Evolutionary conservation across 805 yeast genomes (phyloP).

Genomic region (Saccharomycopsis lassenensis): DNA sequence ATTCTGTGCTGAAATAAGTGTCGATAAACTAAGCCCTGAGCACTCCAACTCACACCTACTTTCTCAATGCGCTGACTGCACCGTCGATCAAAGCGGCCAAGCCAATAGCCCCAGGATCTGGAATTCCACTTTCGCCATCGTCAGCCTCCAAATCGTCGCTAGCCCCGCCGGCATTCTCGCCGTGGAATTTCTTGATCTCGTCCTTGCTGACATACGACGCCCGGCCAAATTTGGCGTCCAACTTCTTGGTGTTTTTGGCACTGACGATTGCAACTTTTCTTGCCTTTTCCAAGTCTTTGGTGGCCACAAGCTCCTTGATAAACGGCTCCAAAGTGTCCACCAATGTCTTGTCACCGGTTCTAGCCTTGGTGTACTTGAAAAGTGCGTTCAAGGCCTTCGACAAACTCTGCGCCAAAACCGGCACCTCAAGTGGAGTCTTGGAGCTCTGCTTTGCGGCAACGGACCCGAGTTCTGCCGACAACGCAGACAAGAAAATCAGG

Average conservation of each 20-base stretch:
- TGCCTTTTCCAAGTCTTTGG: conserved; percentile 46
- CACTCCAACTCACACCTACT: too few relatives aligned
- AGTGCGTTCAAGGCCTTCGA: conserved; percentile 55
- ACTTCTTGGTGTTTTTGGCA: conserved; percentile 60
- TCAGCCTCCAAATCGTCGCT: conserved; percentile 25
- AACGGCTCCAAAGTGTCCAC: conserved; percentile 87
- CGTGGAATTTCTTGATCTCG: conserved; percentile 22
- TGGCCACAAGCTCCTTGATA: conserved; percentile 31
- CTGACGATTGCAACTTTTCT: conserved; percentile 61
- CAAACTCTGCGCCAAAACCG: conserved; percentile 38
- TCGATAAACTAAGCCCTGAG: too few relatives aligned
- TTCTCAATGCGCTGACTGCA: conserved; percentile 9
- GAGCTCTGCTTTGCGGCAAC: conserved; percentile 20
- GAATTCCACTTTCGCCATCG: conserved; percentile 51
- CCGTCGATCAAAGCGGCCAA: conserved; percentile 36
- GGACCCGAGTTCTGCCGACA: conserved; percentile 41
- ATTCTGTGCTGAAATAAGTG: too few relatives aligned
- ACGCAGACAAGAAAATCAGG: conserved; percentile 72
- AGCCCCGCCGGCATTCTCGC: conserved; percentile 37
- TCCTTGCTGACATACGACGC: conserved; percentile 66
- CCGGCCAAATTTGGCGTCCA: conserved; percentile 84
- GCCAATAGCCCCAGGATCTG: conserved; percentile 95
- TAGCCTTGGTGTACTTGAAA: conserved; percentile 79
- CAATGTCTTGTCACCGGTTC: conserved; percentile 81
- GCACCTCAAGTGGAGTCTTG: conserved; percentile 16